Conservation (phyloP, 2,329 filamentous ascomycete genomes). For the Xylariales sp. region DNA sequence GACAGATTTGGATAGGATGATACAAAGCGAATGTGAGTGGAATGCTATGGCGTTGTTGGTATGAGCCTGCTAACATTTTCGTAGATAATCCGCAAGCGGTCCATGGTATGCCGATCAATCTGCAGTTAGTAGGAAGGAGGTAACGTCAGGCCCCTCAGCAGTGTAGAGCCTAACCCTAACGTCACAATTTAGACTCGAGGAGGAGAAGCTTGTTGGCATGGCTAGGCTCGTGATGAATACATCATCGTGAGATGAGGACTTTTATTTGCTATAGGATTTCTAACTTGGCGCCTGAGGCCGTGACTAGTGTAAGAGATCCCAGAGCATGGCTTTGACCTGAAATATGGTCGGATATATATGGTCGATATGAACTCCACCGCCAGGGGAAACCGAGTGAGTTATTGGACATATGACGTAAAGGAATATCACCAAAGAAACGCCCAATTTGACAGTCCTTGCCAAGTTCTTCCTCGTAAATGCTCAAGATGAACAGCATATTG, state of each 20-base stretch:
- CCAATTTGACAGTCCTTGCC: no score
- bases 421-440: no score
- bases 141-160: neutral
- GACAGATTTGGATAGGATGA: constrained; percentile 30
- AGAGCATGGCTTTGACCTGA: no score
- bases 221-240: constrained; percentile 21
- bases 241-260: no score
- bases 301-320: no score
- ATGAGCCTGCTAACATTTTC: neutral
- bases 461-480: no score
- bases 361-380: no score
- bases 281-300: no score
- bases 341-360: no score
- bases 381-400: no score
- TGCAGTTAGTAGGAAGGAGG: constrained; percentile 39
- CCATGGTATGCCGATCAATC: constrained; percentile 37
- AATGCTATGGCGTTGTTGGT: neutral
- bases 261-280: no score
- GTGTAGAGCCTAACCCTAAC: neutral
- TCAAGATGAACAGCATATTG: neutral
- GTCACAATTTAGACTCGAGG: constrained; percentile 21
- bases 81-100: constrained; percentile 34
- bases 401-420: no score
- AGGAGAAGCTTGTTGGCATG: constrained; percentile 29
- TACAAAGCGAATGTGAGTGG: constrained; percentile 39